Evolutionary conservation across 1,284 basidiomycete species (phyloP).

Genomic region (Ganoderma boninense): DNA sequence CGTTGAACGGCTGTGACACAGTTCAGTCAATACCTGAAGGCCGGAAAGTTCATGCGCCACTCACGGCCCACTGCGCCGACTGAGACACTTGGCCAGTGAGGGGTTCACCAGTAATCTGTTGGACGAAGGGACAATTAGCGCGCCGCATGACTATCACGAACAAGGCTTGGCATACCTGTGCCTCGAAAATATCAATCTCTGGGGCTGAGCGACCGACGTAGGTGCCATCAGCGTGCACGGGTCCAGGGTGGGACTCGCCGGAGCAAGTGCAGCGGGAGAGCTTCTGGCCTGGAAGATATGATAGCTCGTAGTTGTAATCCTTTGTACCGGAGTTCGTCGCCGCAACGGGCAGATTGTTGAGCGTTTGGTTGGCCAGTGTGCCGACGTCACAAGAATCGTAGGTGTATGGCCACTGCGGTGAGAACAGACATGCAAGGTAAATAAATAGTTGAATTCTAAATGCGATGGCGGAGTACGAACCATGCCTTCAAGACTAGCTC

Average conservation of each 20-base stretch:
- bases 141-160: too few species aligned
- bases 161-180: slow-evolving; percentile 29
- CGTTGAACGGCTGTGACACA: slow-evolving; percentile 59
- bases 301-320: slow-evolving; percentile 48
- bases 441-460: not conserved
- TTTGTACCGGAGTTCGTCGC: slow-evolving; percentile 51
- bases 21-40: not conserved
- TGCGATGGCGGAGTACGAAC: slow-evolving; percentile 25
- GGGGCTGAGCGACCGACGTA: slow-evolving; percentile 85
- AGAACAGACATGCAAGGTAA: not conserved
- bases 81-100: slow-evolving; percentile 53
- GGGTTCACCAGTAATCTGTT: slow-evolving; percentile 39
- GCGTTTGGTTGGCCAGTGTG: slow-evolving; percentile 60
- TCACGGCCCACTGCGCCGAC: slow-evolving; percentile 54
- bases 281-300: slow-evolving; percentile 80
- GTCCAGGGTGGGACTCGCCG: slow-evolving; percentile 86
- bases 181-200: slow-evolving; percentile 88
- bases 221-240: slow-evolving; percentile 61
- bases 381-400: slow-evolving; percentile 67
- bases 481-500: slow-evolving; percentile 65
- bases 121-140: slow-evolving; percentile 9
- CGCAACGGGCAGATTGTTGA: slow-evolving; percentile 48
- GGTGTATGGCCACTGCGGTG: slow-evolving; percentile 59
- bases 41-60: slow-evolving; percentile 16
- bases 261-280: slow-evolving; percentile 88